phyloP scores from a whole-genome alignment of 169 alveolate genomes.

The Plasmodium reichenowi region DNA sequence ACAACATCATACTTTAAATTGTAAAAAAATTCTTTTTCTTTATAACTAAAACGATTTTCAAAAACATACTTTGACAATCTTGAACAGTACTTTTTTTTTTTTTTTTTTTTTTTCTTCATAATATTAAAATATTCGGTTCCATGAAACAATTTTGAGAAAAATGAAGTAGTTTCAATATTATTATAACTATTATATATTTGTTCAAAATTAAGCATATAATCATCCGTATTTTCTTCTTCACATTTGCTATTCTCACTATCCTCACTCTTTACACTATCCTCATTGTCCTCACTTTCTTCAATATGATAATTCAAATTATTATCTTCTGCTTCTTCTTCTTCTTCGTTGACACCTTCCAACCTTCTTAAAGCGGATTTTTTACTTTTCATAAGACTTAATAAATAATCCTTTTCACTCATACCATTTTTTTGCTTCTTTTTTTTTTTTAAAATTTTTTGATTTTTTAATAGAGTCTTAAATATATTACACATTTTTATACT shows the following conservation, averaged over 20 bases:
- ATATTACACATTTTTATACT: slow-evolving; percentile 14
- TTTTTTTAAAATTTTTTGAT: slow-evolving; percentile 7
- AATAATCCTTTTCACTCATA: slow-evolving; percentile 43
- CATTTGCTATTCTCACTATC: not conserved
- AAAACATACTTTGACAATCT: slow-evolving; percentile 28
- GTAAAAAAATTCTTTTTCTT: slow-evolving; percentile 35
- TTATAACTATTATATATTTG: not conserved
- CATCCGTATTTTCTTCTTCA: no score
- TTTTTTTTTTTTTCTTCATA: slow-evolving; percentile 3
- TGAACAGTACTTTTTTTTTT: not conserved
- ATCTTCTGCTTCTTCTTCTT: no score
- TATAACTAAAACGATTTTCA: slow-evolving; percentile 7
- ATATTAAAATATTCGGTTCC: not conserved
- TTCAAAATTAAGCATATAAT: no score
- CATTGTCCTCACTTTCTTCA: not conserved
- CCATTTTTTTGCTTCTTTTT: not conserved
- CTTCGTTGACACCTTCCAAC: not conserved
- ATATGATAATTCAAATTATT: not conserved
- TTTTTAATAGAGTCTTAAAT: slow-evolving; percentile 15
- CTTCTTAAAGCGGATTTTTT: not conserved
- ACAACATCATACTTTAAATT: slow-evolving; percentile 20
- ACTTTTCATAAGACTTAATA: slow-evolving; percentile 5
- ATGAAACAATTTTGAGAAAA: not conserved
- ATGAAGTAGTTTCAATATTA: not conserved
- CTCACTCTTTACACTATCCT: not conserved